phyloP scores from a whole-genome alignment of 306 rosid species.

The Quercus cerris region DNA sequence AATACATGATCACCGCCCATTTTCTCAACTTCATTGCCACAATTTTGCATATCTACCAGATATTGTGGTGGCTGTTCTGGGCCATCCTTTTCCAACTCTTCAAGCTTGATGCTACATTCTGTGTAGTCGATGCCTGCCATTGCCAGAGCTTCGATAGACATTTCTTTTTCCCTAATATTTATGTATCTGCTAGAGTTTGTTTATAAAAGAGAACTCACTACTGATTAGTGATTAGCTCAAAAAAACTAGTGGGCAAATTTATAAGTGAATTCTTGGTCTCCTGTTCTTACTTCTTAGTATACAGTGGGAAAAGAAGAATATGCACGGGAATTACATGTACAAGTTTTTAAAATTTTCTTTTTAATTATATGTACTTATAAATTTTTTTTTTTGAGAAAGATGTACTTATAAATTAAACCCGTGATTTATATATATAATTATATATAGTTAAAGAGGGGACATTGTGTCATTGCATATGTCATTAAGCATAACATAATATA shows the following conservation, averaged over 20 bases:
- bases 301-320: background rate
- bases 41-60: slow-evolving; percentile 4
- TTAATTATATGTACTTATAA: too few species aligned
- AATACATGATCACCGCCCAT: background rate
- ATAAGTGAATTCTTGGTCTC: background rate
- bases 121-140: slow-evolving; percentile 46
- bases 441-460: background rate
- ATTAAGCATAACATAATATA: background rate
- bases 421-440: background rate
- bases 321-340: slow-evolving; percentile 31
- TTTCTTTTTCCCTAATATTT: background rate
- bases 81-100: slow-evolving; percentile 20
- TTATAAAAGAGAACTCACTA: background rate
- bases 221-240: background rate
- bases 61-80: slow-evolving; percentile 10
- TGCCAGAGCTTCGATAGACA: slow-evolving; percentile 46
- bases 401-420: background rate
- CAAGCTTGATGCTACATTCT: slow-evolving; percentile 10
- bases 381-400: too few species aligned
- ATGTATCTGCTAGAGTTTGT: background rate
- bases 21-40: background rate
- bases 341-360: too few species aligned
- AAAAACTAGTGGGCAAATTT: background rate
- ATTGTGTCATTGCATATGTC: slow-evolving; percentile 3
- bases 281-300: background rate